phyloP scores from a whole-genome alignment of 495 filamentous ascomycete species.

The Clavariopsis aquatica region DNA sequence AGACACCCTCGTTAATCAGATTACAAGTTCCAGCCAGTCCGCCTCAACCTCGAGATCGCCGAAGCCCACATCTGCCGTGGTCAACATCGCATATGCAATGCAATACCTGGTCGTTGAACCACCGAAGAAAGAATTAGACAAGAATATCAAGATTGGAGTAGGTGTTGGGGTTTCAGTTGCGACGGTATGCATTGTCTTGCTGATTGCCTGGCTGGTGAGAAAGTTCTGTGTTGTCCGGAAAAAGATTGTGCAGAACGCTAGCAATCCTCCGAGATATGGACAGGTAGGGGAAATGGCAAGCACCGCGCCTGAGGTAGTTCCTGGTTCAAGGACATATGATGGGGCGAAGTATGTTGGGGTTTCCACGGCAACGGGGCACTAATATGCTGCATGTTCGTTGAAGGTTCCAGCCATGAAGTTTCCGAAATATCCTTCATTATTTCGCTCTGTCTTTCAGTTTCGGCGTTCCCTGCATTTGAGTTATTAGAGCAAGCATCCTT shows the following conservation, averaged over 20 bases:
- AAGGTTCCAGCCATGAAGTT: too few species aligned
- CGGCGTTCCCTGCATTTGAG: too few species aligned
- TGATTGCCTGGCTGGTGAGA: slow-evolving; percentile 11
- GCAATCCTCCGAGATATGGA: slow-evolving; percentile 4
- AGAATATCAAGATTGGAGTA: slow-evolving; percentile 18
- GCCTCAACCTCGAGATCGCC: neutral
- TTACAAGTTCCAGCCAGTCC: slow-evolving; percentile 1
- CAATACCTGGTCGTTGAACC: slow-evolving; percentile 12
- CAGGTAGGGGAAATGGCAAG: slow-evolving; percentile 10
- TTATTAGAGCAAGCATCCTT: too few species aligned
- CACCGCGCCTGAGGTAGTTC: neutral
- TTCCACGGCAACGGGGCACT: neutral
- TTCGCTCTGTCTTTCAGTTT: too few species aligned
- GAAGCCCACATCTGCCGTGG: slow-evolving; percentile 25
- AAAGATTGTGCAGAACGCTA: neutral
- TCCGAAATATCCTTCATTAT: too few species aligned
- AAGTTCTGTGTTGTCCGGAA: slow-evolving; percentile 6
- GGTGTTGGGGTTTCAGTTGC: slow-evolving; percentile 10
- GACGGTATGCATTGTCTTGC: neutral
- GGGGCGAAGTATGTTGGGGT: slow-evolving; percentile 20
- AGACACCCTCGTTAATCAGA: slow-evolving; percentile 9
- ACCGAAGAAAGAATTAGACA: neutral
- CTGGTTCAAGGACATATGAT: neutral
- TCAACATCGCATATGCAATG: slow-evolving; percentile 27
- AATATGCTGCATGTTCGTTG: too few species aligned